Evolutionary conservation across 192 early-diverging fungal genomes (phyloP).

Genomic region (Podochytrium sp.): DNA sequence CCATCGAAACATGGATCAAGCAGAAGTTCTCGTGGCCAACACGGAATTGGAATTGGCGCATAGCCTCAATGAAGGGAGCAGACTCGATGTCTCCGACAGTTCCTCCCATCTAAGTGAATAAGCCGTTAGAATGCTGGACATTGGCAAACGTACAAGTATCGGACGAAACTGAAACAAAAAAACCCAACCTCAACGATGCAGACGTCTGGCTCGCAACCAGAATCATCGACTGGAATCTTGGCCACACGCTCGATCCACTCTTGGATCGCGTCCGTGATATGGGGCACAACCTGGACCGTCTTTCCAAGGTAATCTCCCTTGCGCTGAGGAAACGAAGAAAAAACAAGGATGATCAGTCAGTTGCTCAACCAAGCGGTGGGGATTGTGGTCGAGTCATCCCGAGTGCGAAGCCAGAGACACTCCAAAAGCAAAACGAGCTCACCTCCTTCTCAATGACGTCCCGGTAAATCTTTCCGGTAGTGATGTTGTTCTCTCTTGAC

Average conservation of each 20-base stretch:
- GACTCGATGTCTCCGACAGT: conserved; percentile 99
- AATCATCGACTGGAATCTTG: conserved; percentile 80
- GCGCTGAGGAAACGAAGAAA: conserved; percentile 56
- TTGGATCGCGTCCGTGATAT: conserved; percentile 96
- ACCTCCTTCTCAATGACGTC: conserved; percentile 91
- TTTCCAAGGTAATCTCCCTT: conserved; percentile 97
- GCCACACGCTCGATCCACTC: conserved; percentile 98
- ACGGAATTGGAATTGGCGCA: conserved; percentile 99
- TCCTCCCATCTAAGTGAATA: conserved; percentile 86
- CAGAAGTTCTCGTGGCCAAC: conserved; percentile 98
- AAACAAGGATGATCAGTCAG: too few species aligned
- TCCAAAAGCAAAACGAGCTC: conserved; percentile 2
- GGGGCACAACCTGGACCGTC: conserved; percentile 98
- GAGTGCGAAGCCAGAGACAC: neutral
- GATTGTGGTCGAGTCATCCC: neutral
- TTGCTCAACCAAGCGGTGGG: too few species aligned
- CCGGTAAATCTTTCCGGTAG: conserved; percentile 97
- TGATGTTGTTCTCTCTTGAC: conserved; percentile 98
- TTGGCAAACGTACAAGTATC: neutral
- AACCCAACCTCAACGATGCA: conserved; percentile 90
- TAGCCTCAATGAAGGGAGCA: conserved; percentile 98
- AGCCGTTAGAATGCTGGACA: neutral
- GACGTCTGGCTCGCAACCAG: conserved; percentile 84
- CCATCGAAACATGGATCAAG: conserved; percentile 95
- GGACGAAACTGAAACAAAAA: neutral